phyloP scores from a whole-genome alignment of 2,329 filamentous ascomycete genomes.

The Aspergillus novoparasiticus region DNA sequence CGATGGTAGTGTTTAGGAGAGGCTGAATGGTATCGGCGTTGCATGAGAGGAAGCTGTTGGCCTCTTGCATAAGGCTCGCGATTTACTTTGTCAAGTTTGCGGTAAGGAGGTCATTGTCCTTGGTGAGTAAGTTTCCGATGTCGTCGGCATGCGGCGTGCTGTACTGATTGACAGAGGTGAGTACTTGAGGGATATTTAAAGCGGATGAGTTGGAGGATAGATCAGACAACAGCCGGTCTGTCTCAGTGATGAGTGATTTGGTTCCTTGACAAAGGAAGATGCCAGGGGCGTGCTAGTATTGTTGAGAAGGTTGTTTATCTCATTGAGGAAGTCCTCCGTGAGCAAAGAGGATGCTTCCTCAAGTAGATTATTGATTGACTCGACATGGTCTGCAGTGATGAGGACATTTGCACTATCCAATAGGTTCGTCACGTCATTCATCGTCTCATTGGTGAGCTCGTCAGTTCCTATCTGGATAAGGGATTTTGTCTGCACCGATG shows the following conservation, averaged over 20 bases:
- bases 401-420: not conserved
- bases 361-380: not conserved
- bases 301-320: not conserved
- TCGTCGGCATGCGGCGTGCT: not conserved
- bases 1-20: not conserved
- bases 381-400: not conserved
- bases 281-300: not conserved
- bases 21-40: not conserved
- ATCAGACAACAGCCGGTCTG: not conserved
- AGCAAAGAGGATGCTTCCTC: not conserved
- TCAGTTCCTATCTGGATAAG: not conserved
- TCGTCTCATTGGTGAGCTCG: not conserved
- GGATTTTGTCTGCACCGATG: not conserved
- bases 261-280: not conserved
- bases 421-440: not conserved
- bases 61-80: not conserved
- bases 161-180: too few species aligned
- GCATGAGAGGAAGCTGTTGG: not conserved
- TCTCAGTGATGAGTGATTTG: not conserved
- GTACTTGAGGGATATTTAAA: too few species aligned
- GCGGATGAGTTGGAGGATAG: not conserved
- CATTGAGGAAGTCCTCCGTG: not conserved
- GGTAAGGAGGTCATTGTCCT: not conserved
- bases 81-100: not conserved
- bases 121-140: not conserved